Conservation (phyloP, 163 green algal genomes). For the Scenedesmus sp. region DNA sequence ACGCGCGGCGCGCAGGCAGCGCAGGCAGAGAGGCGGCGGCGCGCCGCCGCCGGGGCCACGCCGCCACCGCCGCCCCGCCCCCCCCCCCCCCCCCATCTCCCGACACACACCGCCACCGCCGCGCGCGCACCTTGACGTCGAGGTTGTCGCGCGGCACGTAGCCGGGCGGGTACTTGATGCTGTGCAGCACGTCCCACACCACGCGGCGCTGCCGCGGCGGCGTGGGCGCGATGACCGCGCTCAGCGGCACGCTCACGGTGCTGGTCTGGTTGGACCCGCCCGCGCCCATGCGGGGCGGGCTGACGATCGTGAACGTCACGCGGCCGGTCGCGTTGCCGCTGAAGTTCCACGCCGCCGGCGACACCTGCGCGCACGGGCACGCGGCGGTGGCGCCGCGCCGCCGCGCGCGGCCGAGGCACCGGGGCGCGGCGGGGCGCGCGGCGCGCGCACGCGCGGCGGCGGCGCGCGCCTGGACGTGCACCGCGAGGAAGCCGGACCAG, state of each 20-base stretch:
- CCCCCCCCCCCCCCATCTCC: too few relatives aligned
- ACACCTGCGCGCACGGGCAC: slow-evolving; percentile 54
- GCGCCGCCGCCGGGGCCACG: too few relatives aligned
- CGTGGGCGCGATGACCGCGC: slow-evolving; percentile 70
- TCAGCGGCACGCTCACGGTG: slow-evolving; percentile 70
- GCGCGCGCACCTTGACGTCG: slow-evolving; percentile 62
- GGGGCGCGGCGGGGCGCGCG: too few relatives aligned
- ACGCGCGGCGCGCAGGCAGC: too few relatives aligned
- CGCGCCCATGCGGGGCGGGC: slow-evolving; percentile 43
- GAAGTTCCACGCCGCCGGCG: slow-evolving; percentile 40
- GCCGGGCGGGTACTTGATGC: slow-evolving; percentile 94
- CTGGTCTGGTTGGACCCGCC: slow-evolving; percentile 46
- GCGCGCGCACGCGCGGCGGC: neutral
- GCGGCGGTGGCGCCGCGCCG: too few relatives aligned
- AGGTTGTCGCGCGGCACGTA: slow-evolving; percentile 93
- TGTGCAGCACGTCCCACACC: slow-evolving; percentile 97
- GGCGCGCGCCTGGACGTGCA: slow-evolving; percentile 82
- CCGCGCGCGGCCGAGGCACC: too few relatives aligned
- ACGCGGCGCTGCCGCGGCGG: slow-evolving; percentile 79
- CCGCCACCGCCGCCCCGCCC: too few relatives aligned
- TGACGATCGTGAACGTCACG: slow-evolving; percentile 73
- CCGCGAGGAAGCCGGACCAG: slow-evolving; percentile 93
- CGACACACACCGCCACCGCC: too few relatives aligned
- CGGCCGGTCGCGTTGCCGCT: slow-evolving; percentile 49
- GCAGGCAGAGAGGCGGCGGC: too few relatives aligned